Evolutionary conservation across 2,329 filamentous ascomycete species (phyloP).

Genomic region (Delphinella strobiligena): DNA sequence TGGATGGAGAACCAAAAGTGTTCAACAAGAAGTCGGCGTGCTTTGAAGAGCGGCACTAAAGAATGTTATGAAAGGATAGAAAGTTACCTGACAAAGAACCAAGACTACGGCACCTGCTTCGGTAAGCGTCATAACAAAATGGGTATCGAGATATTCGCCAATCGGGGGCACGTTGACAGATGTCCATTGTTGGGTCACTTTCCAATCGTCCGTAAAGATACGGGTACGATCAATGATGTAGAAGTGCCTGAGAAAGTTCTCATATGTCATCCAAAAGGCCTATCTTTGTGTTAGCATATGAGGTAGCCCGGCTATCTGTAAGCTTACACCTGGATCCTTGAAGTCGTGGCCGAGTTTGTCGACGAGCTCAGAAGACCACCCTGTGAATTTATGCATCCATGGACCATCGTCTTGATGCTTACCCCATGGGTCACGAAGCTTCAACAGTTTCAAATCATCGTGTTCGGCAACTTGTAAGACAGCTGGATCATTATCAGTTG

Average conservation of each 20-base stretch:
- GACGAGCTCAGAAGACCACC: slow-evolving; percentile 76
- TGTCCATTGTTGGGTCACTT: slow-evolving; percentile 49
- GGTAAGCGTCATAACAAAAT: slow-evolving; percentile 43
- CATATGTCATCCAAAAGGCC: slow-evolving; percentile 47
- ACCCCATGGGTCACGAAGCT: slow-evolving; percentile 61
- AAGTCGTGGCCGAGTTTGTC: slow-evolving; percentile 60
- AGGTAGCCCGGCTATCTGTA: background rate
- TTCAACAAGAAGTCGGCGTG: too few relatives aligned
- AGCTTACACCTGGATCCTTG: slow-evolving; percentile 54
- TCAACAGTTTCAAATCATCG: slow-evolving; percentile 31
- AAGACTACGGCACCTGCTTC: slow-evolving; percentile 44
- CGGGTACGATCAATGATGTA: slow-evolving; percentile 49
- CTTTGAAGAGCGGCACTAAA: background rate
- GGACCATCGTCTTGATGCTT: slow-evolving; percentile 68
- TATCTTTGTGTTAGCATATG: slow-evolving; percentile 1
- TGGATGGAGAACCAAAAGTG: too few relatives aligned
- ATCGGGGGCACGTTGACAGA: slow-evolving; percentile 43
- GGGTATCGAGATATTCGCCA: slow-evolving; percentile 48
- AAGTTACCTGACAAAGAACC: slow-evolving; percentile 28
- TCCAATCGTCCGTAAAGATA: slow-evolving; percentile 51
- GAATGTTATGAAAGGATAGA: background rate
- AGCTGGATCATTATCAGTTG: too few relatives aligned
- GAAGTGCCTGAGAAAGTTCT: slow-evolving; percentile 46
- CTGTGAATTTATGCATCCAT: slow-evolving; percentile 56
- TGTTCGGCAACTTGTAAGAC: slow-evolving; percentile 38